Base-by-base conservation (phyloP, 2,329 filamentous ascomycete genomes). In the Torrubiella hemipterigena region DNA sequence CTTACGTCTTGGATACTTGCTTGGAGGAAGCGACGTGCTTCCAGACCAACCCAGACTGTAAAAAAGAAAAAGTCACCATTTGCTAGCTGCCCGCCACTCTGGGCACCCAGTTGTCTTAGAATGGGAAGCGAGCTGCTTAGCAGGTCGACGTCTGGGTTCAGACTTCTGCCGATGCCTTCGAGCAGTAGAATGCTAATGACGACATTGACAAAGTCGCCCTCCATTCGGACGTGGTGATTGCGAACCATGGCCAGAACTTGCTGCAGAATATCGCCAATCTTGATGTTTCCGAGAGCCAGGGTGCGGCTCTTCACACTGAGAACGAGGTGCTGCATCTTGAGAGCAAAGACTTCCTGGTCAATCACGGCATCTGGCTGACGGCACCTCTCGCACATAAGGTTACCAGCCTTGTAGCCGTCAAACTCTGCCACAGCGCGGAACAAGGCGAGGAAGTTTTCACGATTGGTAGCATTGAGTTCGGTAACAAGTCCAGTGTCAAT, bases 201-300 rank as follows among this genome's bases (percentile, higher is more conserved):
- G 5, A 98, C 91, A 49, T 98, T 98, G 50, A 98, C 86, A 50
- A 96, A 98, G 52, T 98, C 91, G 7, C 91, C 91, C 55, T 98
- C 91, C 30, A 98, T 70, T 7, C 91, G 72, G 4, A 98, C 91
- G 50, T 98, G 91, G 52, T 98, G 91, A 8, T 67, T 63, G 33
- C 91, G 75, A 18, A 98, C 91, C 86, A 98, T 95, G 36, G 69
- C 69, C 27, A 98, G 64, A 0, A 96, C 91, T 44, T 93, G 73
- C 47, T 91, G 86, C 18, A 98, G 58, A 14, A 98, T 86, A 45
- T 98, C 91, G 9, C 91, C 91, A 39, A 98, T 95, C 59, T 87
- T 93, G 58, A 98, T 81, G 48, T 85, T 94, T 5, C 89, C 89
- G 0, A 98, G 67, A 0, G 91, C 87, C 34, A 98, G 79, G 0